Evolutionary conservation across 257 asterid genomes (phyloP).

Genomic region (Solanum megistacrolobum): DNA sequence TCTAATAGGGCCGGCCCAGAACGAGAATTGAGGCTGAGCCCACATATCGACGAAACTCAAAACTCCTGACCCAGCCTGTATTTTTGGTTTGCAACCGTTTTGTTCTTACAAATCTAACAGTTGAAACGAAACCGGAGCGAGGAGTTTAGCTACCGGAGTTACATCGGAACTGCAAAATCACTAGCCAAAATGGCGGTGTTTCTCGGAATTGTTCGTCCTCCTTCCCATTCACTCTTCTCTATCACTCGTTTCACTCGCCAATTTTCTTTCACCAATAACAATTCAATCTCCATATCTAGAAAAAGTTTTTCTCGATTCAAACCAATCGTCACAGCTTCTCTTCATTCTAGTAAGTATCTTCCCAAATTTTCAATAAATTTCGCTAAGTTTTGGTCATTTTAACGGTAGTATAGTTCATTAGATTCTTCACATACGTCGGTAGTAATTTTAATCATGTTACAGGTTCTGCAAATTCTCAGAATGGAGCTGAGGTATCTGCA

Average conservation of each 20-base stretch:
- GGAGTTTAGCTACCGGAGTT: not conserved
- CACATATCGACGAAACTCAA: not conserved
- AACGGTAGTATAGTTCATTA: not conserved
- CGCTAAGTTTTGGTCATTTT: not conserved
- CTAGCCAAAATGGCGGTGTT: conserved; percentile 31
- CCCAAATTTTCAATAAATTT: not conserved
- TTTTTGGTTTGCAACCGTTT: not conserved
- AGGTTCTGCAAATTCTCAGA: conserved; percentile 35
- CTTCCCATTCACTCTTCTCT: conserved; percentile 29
- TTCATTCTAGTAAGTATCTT: conserved; percentile 40
- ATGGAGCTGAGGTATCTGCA: conserved; percentile 13
- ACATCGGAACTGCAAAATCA: not conserved
- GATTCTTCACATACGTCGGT: not conserved
- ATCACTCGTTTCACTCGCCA: conserved; percentile 26
- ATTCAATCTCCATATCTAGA: conserved; percentile 21
- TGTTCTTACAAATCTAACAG: not conserved
- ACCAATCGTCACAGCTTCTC: conserved; percentile 34
- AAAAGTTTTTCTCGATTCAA: conserved; percentile 20
- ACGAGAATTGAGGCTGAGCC: not conserved
- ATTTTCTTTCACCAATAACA: conserved; percentile 12
- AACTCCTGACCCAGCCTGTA: not conserved
- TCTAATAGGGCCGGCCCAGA: not conserved
- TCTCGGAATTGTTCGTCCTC: conserved; percentile 33
- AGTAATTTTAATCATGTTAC: conserved; percentile 6
- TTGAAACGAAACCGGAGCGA: not conserved